A percentile compares a stretch with the other conserved stretches of the same genome.
Conservation (phyloP, 371 early-diverging fungal genomes). For the Apophysomyces sp. region DNA sequence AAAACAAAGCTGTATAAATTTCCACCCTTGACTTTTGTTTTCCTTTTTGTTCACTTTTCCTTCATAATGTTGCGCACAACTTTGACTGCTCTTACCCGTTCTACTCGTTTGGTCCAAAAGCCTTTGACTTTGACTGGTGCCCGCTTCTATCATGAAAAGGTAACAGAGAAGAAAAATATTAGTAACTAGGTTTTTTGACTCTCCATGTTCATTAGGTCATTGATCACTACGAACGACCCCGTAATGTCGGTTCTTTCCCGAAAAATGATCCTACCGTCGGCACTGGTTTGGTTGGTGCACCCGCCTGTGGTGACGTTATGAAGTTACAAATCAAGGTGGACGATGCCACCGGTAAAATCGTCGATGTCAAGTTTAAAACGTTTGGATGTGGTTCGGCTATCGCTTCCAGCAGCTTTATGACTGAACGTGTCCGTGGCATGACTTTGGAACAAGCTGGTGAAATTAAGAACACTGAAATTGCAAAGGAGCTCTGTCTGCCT, state of each 20-base stretch:
- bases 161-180: not conserved
- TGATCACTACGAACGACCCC: conserved; percentile 93
- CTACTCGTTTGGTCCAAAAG: conserved; percentile 14
- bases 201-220: too few relatives aligned
- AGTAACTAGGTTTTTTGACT: too few relatives aligned
- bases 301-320: conserved; percentile 99
- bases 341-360: conserved; percentile 83
- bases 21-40: conserved; percentile 5
- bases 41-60: conserved; percentile 4
- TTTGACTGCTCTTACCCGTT: conserved; percentile 8
- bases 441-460: conserved; percentile 84
- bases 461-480: conserved; percentile 97
- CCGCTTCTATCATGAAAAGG: conserved; percentile 24
- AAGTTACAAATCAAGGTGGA: conserved; percentile 98
- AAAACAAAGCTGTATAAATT: conserved; percentile 1
- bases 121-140: conserved; percentile 10
- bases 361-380: conserved; percentile 98
- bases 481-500: conserved; percentile 94
- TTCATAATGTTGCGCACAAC: conserved; percentile 17
- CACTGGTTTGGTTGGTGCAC: conserved; percentile 98
- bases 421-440: conserved; percentile 95
- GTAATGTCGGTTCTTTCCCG: conserved; percentile 95
- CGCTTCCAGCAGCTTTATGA: conserved; percentile 91
- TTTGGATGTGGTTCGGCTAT: conserved; percentile 99
- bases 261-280: conserved; percentile 88